Percentiles rank a stretch among this genome's conserved stretches.
Evolutionary conservation across 108 stramenopile genomes (phyloP).

Genomic region (Nitzschia putrida): DNA sequence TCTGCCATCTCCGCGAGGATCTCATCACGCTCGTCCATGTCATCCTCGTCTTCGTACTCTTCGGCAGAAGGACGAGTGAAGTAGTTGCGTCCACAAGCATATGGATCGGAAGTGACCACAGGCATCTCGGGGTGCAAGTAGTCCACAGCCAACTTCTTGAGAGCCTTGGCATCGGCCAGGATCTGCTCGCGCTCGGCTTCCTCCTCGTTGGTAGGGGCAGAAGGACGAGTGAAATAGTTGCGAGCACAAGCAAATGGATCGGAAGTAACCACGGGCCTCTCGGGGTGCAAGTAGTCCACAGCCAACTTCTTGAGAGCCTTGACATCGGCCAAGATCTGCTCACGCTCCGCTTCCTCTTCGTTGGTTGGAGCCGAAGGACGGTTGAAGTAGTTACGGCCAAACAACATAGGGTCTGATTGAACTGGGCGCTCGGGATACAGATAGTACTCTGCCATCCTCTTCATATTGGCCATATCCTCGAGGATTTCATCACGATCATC

Average conservation of each 20-base stretch:
- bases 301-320: conserved; percentile 47
- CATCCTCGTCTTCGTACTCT: conserved; percentile 44
- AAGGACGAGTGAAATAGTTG: conserved; percentile 64
- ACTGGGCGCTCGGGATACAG: conserved; percentile 40
- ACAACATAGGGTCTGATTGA: neutral
- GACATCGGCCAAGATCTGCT: conserved; percentile 55
- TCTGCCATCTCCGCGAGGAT: conserved; percentile 58
- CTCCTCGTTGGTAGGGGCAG: conserved; percentile 50
- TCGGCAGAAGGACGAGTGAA: conserved; percentile 55
- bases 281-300: conserved; percentile 40
- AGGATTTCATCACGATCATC: conserved; percentile 53
- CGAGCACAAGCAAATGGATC: conserved; percentile 49
- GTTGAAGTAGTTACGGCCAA: conserved; percentile 64
- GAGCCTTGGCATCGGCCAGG: conserved; percentile 39
- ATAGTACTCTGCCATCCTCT: conserved; percentile 41
- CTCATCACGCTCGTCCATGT: conserved; percentile 51
- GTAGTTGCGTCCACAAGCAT: conserved; percentile 56
- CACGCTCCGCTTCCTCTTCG: conserved; percentile 56
- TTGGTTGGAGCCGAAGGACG: conserved; percentile 49
- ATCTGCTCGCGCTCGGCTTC: conserved; percentile 49
- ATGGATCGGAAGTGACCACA: conserved; percentile 34
- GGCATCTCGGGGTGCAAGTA: conserved; percentile 40
- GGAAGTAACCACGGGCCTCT: conserved; percentile 29
- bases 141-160: conserved; percentile 43
- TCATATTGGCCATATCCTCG: conserved; percentile 32